These are phyloP conservation scores for Gossypium schwendimanii DNA, from an alignment of 441 rosid species.

Conservation along the genomic window DNA sequence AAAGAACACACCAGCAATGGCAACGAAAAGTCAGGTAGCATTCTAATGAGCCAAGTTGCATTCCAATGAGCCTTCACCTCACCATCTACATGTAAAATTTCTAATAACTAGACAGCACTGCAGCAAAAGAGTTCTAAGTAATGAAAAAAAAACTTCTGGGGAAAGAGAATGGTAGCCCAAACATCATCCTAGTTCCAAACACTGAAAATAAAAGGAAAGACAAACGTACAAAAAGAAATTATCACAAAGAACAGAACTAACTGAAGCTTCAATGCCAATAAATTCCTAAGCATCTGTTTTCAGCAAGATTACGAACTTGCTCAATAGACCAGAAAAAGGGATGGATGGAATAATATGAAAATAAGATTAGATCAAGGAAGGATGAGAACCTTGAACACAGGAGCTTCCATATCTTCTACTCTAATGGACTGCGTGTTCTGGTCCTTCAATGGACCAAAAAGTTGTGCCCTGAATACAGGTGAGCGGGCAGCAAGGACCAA, in stretches of 20 bases:
- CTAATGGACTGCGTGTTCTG: constrained; percentile 35
- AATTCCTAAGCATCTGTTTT: not conserved
- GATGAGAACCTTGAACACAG: constrained; percentile 56
- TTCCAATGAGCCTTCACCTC: not conserved
- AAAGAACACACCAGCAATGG: not conserved
- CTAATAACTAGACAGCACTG: not conserved
- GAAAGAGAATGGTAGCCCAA: not conserved
- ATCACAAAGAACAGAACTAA: not conserved
- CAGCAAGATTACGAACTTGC: not conserved
- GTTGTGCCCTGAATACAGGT: constrained; percentile 64
- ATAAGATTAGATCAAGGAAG: not conserved
- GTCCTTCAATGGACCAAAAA: constrained; percentile 60
- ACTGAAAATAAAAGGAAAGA: not conserved
- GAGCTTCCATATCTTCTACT: constrained; percentile 55
- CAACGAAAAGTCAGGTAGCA: not conserved
- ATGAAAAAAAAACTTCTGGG: not conserved
- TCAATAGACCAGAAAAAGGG: not conserved
- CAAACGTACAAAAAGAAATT: not conserved
- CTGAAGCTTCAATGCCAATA: not conserved
- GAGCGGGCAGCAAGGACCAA: constrained; percentile 58
- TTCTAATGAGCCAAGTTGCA: not conserved
- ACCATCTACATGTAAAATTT: not conserved
- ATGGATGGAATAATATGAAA: not conserved
- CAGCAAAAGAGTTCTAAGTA: not conserved
- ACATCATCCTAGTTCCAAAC: not conserved